These are phyloP conservation scores for Croton setiger DNA, from an alignment of 441 rosid genomes.

Conservation along the genomic window DNA sequence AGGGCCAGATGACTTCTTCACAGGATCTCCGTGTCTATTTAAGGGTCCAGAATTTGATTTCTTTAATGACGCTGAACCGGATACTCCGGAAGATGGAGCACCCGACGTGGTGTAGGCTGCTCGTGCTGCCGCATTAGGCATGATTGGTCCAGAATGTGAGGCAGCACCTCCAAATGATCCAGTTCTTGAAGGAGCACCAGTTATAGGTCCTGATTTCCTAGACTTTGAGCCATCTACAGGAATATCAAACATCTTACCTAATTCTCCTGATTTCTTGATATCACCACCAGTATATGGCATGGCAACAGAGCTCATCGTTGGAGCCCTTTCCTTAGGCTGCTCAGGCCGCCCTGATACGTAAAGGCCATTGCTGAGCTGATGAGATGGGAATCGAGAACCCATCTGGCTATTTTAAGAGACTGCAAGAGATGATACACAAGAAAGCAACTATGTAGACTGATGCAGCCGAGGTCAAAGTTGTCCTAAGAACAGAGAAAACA, in stretches of 20 bases:
- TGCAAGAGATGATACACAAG: constrained; percentile 19
- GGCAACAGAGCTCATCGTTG: constrained; percentile 94
- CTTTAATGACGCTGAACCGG: constrained; percentile 75
- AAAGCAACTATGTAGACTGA: constrained; percentile 20
- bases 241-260: constrained; percentile 97
- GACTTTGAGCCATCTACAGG: constrained; percentile 75
- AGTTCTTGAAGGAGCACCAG: constrained; percentile 77
- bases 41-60: constrained; percentile 94
- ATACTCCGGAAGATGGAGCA: constrained; percentile 51
- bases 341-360: constrained; percentile 96
- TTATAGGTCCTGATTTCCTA: constrained; percentile 93
- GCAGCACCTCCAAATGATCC: constrained; percentile 94
- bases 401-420: constrained; percentile 38
- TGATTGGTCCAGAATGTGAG: constrained; percentile 78
- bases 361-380: constrained; percentile 92
- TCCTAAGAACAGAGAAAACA: constrained; percentile 19
- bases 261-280: constrained; percentile 86
- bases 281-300: constrained; percentile 99
- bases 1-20: constrained; percentile 85
- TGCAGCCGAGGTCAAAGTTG: constrained; percentile 26
- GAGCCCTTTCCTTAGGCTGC: constrained; percentile 92
- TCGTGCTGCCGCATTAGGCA: constrained; percentile 70
- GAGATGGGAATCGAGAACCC: constrained; percentile 98
- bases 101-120: constrained; percentile 60
- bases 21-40: constrained; percentile 89